These are phyloP conservation scores for Pseudogymnoascus sp. DNA, from an alignment of 2,329 filamentous ascomycete genomes.

Conservation along the genomic window DNA sequence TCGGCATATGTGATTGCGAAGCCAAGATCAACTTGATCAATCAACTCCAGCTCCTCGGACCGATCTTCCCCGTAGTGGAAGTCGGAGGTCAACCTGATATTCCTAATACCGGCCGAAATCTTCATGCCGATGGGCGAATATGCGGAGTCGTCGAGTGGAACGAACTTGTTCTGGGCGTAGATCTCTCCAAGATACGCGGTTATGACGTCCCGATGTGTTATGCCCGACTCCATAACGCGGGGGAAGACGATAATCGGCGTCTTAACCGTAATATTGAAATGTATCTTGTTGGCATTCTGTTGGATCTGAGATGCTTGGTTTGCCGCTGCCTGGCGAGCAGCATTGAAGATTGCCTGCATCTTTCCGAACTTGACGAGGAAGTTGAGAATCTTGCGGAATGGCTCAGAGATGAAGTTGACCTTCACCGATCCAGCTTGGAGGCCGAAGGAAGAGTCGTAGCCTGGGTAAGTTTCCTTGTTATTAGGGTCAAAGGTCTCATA, in stretches of 20 bases:
- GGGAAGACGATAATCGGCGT: constrained; percentile 97
- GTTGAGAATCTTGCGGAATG: constrained; percentile 94
- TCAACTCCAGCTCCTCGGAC: constrained; percentile 86
- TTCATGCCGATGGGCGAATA: constrained; percentile 75
- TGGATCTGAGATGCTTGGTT: constrained; percentile 91
- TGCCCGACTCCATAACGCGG: constrained; percentile 61
- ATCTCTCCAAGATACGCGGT: constrained; percentile 96
- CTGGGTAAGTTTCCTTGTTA: constrained; percentile 67
- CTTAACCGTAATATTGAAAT: constrained; percentile 87
- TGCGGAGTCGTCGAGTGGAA: constrained; percentile 70
- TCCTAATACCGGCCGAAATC: constrained; percentile 81
- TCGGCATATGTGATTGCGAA: constrained; percentile 91
- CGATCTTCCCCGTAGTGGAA: constrained; percentile 68
- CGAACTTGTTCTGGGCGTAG: constrained; percentile 90
- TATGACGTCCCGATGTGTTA: constrained; percentile 67
- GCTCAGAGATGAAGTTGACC: constrained; percentile 93
- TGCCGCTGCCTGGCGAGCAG: constrained; percentile 86
- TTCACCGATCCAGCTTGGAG: constrained; percentile 91
- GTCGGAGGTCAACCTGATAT: constrained; percentile 82
- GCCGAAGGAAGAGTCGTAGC: constrained; percentile 87
- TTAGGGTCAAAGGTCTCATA: constrained; percentile 89
- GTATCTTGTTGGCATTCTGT: constrained; percentile 80
- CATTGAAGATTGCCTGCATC: constrained; percentile 99
- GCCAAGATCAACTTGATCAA: constrained; percentile 90
- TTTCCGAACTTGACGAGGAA: constrained; percentile 98